Conservation (phyloP, 2,329 filamentous ascomycete species). For the Colletotrichum somersetense region DNA sequence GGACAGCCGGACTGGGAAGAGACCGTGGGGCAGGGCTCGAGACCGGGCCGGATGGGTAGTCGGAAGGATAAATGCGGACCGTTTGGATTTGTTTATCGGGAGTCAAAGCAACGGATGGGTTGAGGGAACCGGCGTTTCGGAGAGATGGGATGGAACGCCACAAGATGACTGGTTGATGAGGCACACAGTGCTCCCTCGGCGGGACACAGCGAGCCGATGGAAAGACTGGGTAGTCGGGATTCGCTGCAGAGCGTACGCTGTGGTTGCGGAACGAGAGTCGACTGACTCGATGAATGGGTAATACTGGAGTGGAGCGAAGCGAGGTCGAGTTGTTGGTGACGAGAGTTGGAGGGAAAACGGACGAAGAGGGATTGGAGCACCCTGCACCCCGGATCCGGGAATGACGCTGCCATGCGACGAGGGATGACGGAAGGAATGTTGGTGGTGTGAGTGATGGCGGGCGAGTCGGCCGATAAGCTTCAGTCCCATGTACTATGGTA, state of each 20-base stretch:
- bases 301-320: not conserved
- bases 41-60: slow-evolving; percentile 18
- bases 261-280: not conserved
- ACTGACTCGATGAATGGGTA: not conserved
- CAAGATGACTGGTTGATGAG: not conserved
- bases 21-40: not conserved
- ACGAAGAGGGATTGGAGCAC: not conserved
- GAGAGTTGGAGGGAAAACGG: not conserved
- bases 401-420: slow-evolving; percentile 6
- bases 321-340: no score
- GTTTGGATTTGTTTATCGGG: slow-evolving; percentile 11
- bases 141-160: slow-evolving; percentile 23
- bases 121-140: slow-evolving; percentile 22
- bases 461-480: slow-evolving; percentile 28
- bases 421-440: slow-evolving; percentile 4
- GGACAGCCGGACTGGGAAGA: not conserved
- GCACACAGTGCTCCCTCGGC: not conserved
- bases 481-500: no score
- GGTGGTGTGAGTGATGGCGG: not conserved
- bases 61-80: slow-evolving; percentile 9
- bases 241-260: not conserved
- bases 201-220: not conserved
- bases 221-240: not conserved
- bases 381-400: slow-evolving; percentile 29
- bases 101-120: slow-evolving; percentile 4